Evolutionary conservation across 495 filamentous ascomycete species (phyloP), one percentile per base, ranked within the genome.

Genomic region (Aspergillus biplanus): DNA sequence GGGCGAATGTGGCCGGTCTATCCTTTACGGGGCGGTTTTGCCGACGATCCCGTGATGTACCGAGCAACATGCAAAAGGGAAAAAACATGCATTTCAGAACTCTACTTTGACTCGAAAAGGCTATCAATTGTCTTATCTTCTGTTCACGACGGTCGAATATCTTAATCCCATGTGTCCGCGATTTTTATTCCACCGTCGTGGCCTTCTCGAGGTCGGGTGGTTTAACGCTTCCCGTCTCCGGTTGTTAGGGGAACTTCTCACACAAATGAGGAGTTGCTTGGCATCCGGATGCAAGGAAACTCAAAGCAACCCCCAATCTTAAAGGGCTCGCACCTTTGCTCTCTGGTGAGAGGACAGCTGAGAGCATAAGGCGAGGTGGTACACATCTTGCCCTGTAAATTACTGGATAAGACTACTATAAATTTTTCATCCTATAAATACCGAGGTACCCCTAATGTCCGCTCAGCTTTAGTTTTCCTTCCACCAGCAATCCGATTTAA

Each of bases 31-130:
- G 78, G 76, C 73, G 76, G 76, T 80, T 80, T 78, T 78, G 73
- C 78, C 78, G 78, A 80, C 72, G 73, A 73, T 80, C 78, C 78
- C 78, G 78, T 78, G 76, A 78, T 80, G 75, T 78, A 77, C 78
- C 78, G 78, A 78, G 67, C 64, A 64, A 64, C 33, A 57, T 59
- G 37, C 47, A 18, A 49, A 21, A 7, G 5, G 16, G 6, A 49
- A 27, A 49, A 49, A 49, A 49, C 12, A 42, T 16, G 31, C 11
- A 27, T 27, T 27, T 27, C 21, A 48, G 50, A 11, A 31, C 7
- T 15, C 3, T 12, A 7, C 34, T 50, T 35, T 50, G 9, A 16
- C 34, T 35, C 13, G 21, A 33, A 11, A 31, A 39, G 52, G 31
- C 7, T 39, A 7, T 57, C 57, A 49, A 49, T 21, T 21, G 21